Evolutionary conservation across 2,329 filamentous ascomycete genomes (phyloP).

Genomic region (Aspergillus flavus): DNA sequence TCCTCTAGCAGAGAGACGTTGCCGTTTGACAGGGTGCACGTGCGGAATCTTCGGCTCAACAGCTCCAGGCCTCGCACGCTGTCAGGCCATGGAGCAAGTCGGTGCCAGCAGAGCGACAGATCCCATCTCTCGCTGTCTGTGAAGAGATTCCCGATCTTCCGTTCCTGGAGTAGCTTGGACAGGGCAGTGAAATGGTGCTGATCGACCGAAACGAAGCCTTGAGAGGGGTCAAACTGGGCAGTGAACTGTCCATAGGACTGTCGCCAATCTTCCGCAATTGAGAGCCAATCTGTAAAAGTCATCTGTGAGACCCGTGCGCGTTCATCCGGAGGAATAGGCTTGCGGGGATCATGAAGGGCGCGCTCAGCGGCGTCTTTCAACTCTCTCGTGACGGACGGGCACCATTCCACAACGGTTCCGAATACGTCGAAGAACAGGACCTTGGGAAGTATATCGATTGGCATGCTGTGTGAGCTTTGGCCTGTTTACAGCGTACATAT

Average conservation of each 20-base stretch:
- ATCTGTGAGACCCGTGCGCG: constrained; percentile 55
- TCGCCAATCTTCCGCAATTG: constrained; percentile 72
- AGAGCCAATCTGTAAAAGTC: constrained; percentile 61
- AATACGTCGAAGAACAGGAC: constrained; percentile 41
- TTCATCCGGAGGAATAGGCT: constrained; percentile 50
- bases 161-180: constrained; percentile 57
- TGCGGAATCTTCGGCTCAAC: constrained; percentile 60
- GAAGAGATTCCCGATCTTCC: constrained; percentile 63
- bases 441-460: constrained; percentile 22
- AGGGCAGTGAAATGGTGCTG: constrained; percentile 70
- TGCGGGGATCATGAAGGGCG: constrained; percentile 51
- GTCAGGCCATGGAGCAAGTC: constrained; percentile 70
- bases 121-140: constrained; percentile 63
- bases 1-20: constrained; percentile 69
- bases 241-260: constrained; percentile 66
- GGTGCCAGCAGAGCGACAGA: constrained; percentile 70
- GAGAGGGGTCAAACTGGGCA: constrained; percentile 37
- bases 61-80: constrained; percentile 56
- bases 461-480: constrained; percentile 18
- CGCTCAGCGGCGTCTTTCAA: constrained; percentile 56
- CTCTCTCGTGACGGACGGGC: constrained; percentile 63
- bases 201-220: constrained; percentile 69
- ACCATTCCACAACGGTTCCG: constrained; percentile 76
- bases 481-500: background rate
- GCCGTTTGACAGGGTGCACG: constrained; percentile 74